Evolutionary conservation across 2,329 filamentous ascomycete species (phyloP).

Genomic region (Fusarium domesticum): DNA sequence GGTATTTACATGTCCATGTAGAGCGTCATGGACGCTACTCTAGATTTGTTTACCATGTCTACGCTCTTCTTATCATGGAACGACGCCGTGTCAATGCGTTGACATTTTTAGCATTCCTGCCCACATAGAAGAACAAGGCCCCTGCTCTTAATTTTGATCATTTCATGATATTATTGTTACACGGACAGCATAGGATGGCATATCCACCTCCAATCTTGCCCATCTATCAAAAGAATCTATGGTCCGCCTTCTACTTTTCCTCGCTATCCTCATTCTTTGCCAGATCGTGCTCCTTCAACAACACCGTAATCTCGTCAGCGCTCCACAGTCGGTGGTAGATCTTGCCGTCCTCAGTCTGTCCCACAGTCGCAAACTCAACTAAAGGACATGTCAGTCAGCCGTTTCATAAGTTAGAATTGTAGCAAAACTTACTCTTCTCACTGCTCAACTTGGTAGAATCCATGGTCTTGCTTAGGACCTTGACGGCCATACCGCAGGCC

Average conservation of each 20-base stretch:
- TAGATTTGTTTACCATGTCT: slow-evolving; percentile 10
- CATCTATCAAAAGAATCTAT: slow-evolving; percentile 31
- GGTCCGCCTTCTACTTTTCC: slow-evolving; percentile 49
- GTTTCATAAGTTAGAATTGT: background rate
- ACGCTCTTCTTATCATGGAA: slow-evolving; percentile 4
- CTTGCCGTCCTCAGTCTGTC: slow-evolving; percentile 89
- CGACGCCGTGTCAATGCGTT: background rate
- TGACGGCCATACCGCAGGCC: slow-evolving; percentile 94
- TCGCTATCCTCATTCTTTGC: slow-evolving; percentile 79
- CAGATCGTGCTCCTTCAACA: slow-evolving; percentile 93
- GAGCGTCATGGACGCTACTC: slow-evolving; percentile 5
- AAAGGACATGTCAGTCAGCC: slow-evolving; percentile 18
- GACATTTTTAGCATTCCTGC: background rate
- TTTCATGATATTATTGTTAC: slow-evolving; percentile 34
- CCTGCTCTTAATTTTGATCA: slow-evolving; percentile 18
- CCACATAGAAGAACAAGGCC: background rate
- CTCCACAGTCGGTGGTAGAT: slow-evolving; percentile 98
- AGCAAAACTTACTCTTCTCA: slow-evolving; percentile 78
- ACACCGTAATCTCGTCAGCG: slow-evolving; percentile 89
- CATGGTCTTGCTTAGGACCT: slow-evolving; percentile 99
- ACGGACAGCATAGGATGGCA: slow-evolving; percentile 25
- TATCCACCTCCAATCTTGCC: slow-evolving; percentile 18
- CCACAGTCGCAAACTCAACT: slow-evolving; percentile 99
- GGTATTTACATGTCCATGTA: too few relatives aligned
- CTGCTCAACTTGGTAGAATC: slow-evolving; percentile 98